Percentiles rank a stretch among this genome's conserved stretches.
Conservation (phyloP, 352 stramenopile species). For the Aphanomyces cochlioides region DNA sequence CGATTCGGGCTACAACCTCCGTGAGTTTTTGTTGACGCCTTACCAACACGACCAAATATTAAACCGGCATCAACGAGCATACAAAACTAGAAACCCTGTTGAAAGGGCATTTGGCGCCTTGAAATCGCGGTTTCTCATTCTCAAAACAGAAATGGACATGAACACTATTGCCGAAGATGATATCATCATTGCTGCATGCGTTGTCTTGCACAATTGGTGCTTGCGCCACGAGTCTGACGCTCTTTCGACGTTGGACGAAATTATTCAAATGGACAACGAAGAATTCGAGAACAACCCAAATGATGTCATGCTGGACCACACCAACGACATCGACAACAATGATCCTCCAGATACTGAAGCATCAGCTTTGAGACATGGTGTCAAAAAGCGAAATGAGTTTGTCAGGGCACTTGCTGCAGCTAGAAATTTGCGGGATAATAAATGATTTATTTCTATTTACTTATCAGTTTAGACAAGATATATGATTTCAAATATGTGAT, state of each 20-base stretch:
- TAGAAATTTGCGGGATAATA: no score
- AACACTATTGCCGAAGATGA: neutral
- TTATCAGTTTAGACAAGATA: no score
- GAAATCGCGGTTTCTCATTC: no score
- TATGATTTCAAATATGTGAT: no score
- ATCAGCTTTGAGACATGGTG: neutral
- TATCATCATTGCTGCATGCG: neutral
- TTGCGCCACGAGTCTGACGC: neutral
- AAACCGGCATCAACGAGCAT: no score
- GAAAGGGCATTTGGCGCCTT: no score
- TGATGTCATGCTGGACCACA: neutral
- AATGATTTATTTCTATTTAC: no score
- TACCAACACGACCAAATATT: no score
- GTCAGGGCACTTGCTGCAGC: neutral
- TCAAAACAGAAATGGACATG: neutral
- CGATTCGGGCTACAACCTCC: no score
- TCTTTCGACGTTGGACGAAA: neutral
- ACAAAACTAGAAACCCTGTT: no score
- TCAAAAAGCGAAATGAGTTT: neutral
- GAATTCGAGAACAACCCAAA: neutral
- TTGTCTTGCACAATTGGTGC: conserved; percentile 2
- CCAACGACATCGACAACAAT: neutral
- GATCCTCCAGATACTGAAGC: neutral
- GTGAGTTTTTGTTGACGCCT: no score
- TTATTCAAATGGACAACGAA: neutral